Conservation (phyloP, 2,329 filamentous ascomycete species). For the Onygenales sp. region DNA sequence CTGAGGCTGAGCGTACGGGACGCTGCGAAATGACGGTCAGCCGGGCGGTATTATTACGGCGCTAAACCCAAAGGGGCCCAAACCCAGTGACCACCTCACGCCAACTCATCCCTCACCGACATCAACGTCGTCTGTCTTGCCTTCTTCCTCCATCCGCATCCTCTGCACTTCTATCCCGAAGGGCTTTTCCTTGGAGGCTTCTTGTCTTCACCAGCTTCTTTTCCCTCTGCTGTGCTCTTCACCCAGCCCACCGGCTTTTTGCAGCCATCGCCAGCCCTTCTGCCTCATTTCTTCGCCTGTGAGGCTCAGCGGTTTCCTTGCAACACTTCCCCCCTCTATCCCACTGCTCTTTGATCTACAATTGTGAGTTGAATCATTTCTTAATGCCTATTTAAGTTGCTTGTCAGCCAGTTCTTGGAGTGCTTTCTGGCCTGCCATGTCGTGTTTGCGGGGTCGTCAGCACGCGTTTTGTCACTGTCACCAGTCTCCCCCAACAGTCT, state of each 20-base stretch:
- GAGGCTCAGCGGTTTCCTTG: background rate
- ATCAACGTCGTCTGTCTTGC: constrained; percentile 2
- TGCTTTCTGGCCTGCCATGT: too few relatives aligned
- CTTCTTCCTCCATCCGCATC: background rate
- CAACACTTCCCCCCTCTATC: background rate
- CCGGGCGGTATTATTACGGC: background rate
- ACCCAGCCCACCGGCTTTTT: background rate
- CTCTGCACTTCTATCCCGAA: background rate
- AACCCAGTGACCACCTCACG: background rate
- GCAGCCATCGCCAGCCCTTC: background rate
- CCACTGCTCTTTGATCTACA: background rate
- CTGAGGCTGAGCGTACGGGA: too few relatives aligned
- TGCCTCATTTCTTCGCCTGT: background rate
- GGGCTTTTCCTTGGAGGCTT: background rate
- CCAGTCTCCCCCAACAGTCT: too few relatives aligned
- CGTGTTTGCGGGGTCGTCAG: too few relatives aligned
- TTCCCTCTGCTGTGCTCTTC: constrained; percentile 2
- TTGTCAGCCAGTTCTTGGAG: background rate
- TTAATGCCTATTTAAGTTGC: background rate
- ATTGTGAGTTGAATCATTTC: background rate
- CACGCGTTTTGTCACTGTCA: too few relatives aligned
- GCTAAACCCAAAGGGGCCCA: background rate
- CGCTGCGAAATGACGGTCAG: background rate
- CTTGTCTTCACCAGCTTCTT: background rate
- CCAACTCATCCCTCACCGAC: constrained; percentile 7